A percentile compares a stretch with the other conserved stretches of the same genome.
phyloP scores from a whole-genome alignment of 208 protist species.

The Phytomonas serpens region DNA sequence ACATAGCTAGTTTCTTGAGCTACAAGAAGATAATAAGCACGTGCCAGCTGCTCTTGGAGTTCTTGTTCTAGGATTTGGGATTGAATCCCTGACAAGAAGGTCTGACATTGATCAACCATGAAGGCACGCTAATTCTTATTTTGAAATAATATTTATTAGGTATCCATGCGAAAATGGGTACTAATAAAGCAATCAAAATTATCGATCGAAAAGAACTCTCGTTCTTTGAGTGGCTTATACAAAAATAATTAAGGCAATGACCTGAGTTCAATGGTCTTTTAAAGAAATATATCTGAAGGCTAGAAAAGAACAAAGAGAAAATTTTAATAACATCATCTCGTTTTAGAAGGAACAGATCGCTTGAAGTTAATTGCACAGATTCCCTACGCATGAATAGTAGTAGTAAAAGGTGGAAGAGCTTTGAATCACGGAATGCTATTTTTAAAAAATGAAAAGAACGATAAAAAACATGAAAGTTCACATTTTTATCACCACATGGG shows the following conservation, averaged over 20 bases:
- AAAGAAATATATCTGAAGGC: background rate
- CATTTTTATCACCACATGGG: slow-evolving; percentile 5
- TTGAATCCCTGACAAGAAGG: background rate
- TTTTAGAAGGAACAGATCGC: background rate
- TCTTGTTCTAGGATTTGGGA: slow-evolving; percentile 14
- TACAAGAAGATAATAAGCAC: slow-evolving; percentile 15
- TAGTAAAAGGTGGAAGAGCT: background rate
- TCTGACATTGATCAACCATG: background rate
- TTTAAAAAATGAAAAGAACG: slow-evolving; percentile 5
- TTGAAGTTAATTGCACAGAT: background rate
- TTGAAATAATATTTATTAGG: background rate
- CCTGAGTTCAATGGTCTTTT: background rate
- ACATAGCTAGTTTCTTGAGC: slow-evolving; percentile 11
- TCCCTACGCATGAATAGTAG: background rate
- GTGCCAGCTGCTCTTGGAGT: slow-evolving; percentile 15
- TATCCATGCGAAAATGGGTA: background rate
- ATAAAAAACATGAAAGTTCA: slow-evolving; percentile 16
- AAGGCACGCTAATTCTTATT: background rate
- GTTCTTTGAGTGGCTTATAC: no score
- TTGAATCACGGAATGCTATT: slow-evolving; percentile 8
- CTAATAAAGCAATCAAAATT: no score
- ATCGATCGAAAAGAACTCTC: no score
- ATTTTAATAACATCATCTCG: background rate
- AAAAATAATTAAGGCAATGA: no score
- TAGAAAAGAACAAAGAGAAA: background rate